These are phyloP conservation scores for Wallacemonas sp. DNA, from an alignment of 208 protist species.

Conservation along the genomic window DNA sequence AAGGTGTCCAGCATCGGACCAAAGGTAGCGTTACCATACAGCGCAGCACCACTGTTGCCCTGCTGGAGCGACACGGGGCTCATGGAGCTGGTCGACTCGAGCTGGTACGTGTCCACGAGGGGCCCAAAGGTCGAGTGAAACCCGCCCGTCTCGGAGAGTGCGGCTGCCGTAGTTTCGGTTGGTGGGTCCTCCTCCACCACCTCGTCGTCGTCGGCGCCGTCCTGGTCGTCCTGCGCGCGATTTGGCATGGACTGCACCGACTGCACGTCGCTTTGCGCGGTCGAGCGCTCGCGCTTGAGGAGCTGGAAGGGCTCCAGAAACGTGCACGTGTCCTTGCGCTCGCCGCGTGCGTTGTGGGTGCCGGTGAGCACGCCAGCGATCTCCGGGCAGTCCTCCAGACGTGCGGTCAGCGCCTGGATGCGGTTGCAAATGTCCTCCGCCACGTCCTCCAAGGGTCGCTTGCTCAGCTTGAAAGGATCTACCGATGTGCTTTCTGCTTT, in stretches of 20 bases:
- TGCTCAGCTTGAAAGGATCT: constrained; percentile 46
- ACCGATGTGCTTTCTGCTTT: constrained; percentile 19
- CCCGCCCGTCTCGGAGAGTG: background rate
- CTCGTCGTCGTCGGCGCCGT: too few species aligned
- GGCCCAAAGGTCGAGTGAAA: constrained; percentile 6
- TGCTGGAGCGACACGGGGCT: background rate
- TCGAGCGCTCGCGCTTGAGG: background rate
- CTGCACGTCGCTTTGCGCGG: background rate
- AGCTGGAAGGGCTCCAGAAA: background rate
- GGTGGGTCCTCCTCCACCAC: too few species aligned
- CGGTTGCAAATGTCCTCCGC: constrained; percentile 48
- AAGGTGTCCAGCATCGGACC: constrained; percentile 27
- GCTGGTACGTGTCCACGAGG: constrained; percentile 8
- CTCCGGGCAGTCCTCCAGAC: constrained; percentile 4
- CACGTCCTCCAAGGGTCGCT: constrained; percentile 40
- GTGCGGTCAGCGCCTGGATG: constrained; percentile 13
- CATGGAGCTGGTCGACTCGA: background rate
- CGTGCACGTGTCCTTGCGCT: background rate
- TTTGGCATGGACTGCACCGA: too few species aligned
- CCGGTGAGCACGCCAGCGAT: background rate
- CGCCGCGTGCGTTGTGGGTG: background rate
- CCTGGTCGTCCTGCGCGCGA: too few species aligned
- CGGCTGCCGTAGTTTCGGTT: background rate
- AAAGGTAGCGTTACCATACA: constrained; percentile 19
- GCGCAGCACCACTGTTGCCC: background rate